Evolutionary conservation across 2,329 filamentous ascomycete genomes (phyloP).

Genomic region (Bipolaris zeicola): DNA sequence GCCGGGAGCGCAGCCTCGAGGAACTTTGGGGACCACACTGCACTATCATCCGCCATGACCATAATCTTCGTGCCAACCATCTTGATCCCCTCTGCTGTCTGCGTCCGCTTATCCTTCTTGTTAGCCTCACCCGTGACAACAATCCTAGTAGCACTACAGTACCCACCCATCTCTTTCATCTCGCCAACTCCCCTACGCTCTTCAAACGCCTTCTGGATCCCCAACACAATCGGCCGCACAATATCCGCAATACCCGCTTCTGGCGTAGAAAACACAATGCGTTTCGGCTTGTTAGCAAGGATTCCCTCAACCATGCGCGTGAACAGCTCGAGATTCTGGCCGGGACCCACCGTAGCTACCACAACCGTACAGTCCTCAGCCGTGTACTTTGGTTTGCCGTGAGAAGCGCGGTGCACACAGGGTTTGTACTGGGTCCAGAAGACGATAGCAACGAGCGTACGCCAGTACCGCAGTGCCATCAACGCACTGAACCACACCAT

Average conservation of each 20-base stretch:
- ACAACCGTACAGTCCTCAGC: slow-evolving; percentile 26
- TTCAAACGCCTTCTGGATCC: slow-evolving; percentile 3
- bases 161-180: too few relatives aligned
- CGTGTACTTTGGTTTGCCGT: background rate
- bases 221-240: slow-evolving; percentile 2
- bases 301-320: slow-evolving; percentile 19
- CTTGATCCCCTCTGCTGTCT: slow-evolving; percentile 18
- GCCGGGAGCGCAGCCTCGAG: slow-evolving; percentile 23
- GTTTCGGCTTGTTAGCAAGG: slow-evolving; percentile 18
- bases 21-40: slow-evolving; percentile 23
- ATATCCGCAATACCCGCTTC: slow-evolving; percentile 1
- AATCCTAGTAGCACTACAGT: slow-evolving; percentile 6
- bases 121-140: slow-evolving; percentile 10
- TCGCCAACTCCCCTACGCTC: background rate
- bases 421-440: slow-evolving; percentile 28
- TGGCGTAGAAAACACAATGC: slow-evolving; percentile 28
- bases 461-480: slow-evolving; percentile 29
- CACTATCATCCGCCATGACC: slow-evolving; percentile 28
- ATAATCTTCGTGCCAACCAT: slow-evolving; percentile 17
- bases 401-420: background rate
- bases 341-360: slow-evolving; percentile 26
- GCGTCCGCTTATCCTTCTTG: slow-evolving; percentile 28
- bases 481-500: slow-evolving; percentile 22
- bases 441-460: slow-evolving; percentile 19
- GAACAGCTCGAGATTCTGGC: slow-evolving; percentile 10